phyloP scores from a whole-genome alignment of 352 stramenopile genomes.

The Ochromonadaceae sp. region DNA sequence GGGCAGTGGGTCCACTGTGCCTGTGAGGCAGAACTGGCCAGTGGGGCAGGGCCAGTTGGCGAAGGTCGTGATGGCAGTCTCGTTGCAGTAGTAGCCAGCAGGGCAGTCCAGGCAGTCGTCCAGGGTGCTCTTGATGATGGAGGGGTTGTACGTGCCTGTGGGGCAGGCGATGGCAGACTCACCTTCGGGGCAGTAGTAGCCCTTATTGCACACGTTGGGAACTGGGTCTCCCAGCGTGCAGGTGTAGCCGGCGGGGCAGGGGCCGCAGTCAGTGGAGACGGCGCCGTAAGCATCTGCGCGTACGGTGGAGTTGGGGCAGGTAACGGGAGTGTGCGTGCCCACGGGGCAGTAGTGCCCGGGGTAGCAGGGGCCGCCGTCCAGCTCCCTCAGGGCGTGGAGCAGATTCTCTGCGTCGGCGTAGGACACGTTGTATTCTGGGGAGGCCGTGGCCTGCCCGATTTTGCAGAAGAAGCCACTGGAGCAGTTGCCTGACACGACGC shows the following conservation, averaged over 20 bases:
- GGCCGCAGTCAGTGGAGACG: constrained; percentile 42
- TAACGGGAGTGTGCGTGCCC: neutral
- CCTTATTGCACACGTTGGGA: constrained; percentile 50
- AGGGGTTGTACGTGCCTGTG: constrained; percentile 50
- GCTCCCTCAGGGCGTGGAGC: constrained; percentile 14
- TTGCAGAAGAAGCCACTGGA: constrained; percentile 60
- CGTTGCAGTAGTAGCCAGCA: constrained; percentile 35
- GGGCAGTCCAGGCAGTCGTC: constrained; percentile 54
- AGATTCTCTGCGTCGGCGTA: neutral
- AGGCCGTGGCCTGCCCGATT: constrained; percentile 3
- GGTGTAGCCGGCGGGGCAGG: constrained; percentile 48
- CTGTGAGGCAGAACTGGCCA: constrained; percentile 28
- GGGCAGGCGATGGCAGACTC: constrained; percentile 7
- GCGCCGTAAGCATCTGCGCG: constrained; percentile 35
- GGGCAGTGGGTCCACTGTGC: constrained; percentile 29
- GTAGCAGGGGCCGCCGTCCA: constrained; percentile 35
- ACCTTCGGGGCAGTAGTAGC: constrained; percentile 44
- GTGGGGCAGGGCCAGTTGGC: constrained; percentile 24
- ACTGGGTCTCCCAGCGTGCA: constrained; percentile 51
- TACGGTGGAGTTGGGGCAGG: constrained; percentile 57
- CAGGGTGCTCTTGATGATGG: constrained; percentile 41
- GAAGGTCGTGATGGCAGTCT: constrained; percentile 19
- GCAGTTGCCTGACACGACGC: constrained; percentile 49
- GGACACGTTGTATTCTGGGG: constrained; percentile 38
- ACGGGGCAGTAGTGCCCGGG: constrained; percentile 6